Evolutionary conservation across 768 basidiomycete genomes (phyloP), one percentile per base, ranked within the genome.

Genomic region (Podaxis mareebaensis): DNA sequence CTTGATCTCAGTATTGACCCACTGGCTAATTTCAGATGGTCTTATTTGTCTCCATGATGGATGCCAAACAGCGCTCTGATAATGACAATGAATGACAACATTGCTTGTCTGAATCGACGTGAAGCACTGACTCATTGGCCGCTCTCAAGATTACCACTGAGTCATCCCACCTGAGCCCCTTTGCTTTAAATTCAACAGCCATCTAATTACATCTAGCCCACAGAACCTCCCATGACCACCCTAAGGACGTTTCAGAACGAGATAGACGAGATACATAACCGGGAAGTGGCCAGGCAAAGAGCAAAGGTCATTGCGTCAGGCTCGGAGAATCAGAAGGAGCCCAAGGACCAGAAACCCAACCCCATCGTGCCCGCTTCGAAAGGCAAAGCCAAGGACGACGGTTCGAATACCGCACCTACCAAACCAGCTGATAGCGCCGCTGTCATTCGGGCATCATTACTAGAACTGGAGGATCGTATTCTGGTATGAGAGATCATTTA

Each of bases 191-290:
- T 56, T 40, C 54, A 24, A 22, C 54, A 11, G 26, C 26, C 38
- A 40, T 30, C 39, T 38, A 46, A n/a, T 46, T 39, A 6, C n/a
- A 26, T 12, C 38, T n/a, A 20, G 10, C 12, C 26, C 26, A 20
- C 8, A 51, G 26, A 36, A 44, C 10, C 36, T 30, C 5, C 61
- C 58, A 85, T 85, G 85, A 80, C 85, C 15, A 84, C 77, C 60
- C 74, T 88, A 67, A 82, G 84, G 42, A 81, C 81, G 15, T 88
- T 89, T 68, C 91, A 93, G 74, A 82, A 75, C 68, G 90, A 92
- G 75, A 93, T 93, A 65, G 87, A 92, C 65, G 85, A 90, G 67
- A 89, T 92, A 69, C 85, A 86, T 63, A 79, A 83, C 67, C 84
- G 87, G 55, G 90, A 92, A 74, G 76, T 85, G 51, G 76, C 81